A percentile compares a stretch with the other conserved stretches of the same genome.
phyloP scores from a whole-genome alignment of 495 filamentous ascomycete genomes.

The Penicillium cataractarum region DNA sequence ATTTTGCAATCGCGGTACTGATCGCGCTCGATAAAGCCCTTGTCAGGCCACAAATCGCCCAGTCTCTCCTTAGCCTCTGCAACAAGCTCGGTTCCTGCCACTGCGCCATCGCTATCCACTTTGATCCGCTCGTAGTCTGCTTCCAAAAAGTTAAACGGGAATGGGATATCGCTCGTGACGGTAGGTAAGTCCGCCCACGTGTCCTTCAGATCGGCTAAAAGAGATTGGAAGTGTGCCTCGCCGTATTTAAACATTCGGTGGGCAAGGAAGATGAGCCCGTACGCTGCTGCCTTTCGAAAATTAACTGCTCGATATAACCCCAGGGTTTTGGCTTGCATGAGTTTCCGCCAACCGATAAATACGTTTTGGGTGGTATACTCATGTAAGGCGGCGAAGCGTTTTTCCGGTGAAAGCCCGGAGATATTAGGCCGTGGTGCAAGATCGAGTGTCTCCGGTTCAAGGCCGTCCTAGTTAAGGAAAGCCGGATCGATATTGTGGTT shows the following conservation, averaged over 20 bases:
- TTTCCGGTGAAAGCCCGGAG: background rate
- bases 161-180: background rate
- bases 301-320: conserved; percentile 33
- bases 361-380: background rate
- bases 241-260: conserved; percentile 42
- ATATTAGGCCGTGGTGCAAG: conserved; percentile 6
- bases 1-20: conserved; percentile 36
- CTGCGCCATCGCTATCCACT: conserved; percentile 32
- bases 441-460: conserved; percentile 37
- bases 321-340: background rate
- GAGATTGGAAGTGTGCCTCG: conserved; percentile 40
- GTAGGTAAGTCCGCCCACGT: conserved; percentile 21
- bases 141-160: background rate
- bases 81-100: conserved; percentile 40
- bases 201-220: conserved; percentile 35
- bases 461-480: conserved; percentile 37
- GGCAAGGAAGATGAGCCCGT: conserved; percentile 39
- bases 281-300: conserved; percentile 35
- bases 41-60: conserved; percentile 39
- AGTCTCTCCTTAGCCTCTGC: conserved; percentile 34
- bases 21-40: conserved; percentile 40
- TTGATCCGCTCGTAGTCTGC: conserved; percentile 29
- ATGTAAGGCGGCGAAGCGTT: background rate
- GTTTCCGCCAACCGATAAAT: background rate
- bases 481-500: conserved; percentile 37